phyloP scores from a whole-genome alignment of 2,329 filamentous ascomycete species.

The Capronia epimyces region DNA sequence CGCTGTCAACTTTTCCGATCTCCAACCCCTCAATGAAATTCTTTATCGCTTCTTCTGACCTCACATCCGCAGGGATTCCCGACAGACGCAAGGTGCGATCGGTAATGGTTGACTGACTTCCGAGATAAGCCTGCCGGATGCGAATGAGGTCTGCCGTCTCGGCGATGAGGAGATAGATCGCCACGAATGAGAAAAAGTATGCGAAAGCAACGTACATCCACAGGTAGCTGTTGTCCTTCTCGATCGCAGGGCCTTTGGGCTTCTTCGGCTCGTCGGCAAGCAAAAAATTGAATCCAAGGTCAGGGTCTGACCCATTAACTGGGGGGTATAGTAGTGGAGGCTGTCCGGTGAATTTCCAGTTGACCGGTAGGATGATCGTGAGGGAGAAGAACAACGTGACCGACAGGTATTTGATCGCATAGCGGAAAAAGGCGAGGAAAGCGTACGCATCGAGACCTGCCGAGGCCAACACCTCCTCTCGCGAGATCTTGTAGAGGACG shows the following conservation, averaged over 20 bases:
- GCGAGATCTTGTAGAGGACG: slow-evolving; percentile 73
- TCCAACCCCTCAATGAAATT: slow-evolving; percentile 79
- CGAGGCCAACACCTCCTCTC: slow-evolving; percentile 82
- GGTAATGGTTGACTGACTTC: slow-evolving; percentile 89
- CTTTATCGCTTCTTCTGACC: slow-evolving; percentile 77
- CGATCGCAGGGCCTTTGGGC: slow-evolving; percentile 27
- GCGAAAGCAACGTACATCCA: slow-evolving; percentile 96
- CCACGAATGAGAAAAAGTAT: slow-evolving; percentile 80
- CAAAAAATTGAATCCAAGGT: not conserved
- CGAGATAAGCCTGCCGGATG: slow-evolving; percentile 82
- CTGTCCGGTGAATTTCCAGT: slow-evolving; percentile 58
- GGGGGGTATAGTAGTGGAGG: slow-evolving; percentile 31
- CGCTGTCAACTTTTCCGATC: slow-evolving; percentile 83
- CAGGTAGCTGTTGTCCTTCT: slow-evolving; percentile 54
- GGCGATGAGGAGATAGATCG: slow-evolving; percentile 73
- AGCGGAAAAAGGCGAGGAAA: slow-evolving; percentile 92
- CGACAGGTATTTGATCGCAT: slow-evolving; percentile 78
- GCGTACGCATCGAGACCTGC: slow-evolving; percentile 94
- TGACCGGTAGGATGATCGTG: slow-evolving; percentile 77
- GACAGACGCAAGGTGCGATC: slow-evolving; percentile 89
- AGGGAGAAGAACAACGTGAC: slow-evolving; percentile 76
- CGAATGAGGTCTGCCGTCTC: slow-evolving; percentile 82
- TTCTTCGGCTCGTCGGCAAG: slow-evolving; percentile 33
- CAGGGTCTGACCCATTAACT: slow-evolving; percentile 20
- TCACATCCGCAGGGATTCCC: slow-evolving; percentile 73